Base-by-base conservation (phyloP, 83 land plant species). In the Picea engelmannii region DNA sequence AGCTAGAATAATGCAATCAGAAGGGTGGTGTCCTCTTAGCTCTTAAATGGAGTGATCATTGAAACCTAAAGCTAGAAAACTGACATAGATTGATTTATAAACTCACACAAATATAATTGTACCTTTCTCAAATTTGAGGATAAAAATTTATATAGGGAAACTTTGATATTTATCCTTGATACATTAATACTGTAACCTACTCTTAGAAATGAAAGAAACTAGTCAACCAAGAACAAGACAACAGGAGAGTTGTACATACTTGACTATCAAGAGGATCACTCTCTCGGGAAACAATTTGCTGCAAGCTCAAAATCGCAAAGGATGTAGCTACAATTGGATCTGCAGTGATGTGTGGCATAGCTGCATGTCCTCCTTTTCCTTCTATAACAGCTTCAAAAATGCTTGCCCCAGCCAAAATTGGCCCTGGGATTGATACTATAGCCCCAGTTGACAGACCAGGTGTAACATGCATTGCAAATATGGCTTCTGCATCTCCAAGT, bases 311-410 rank as follows among this genome's bases (percentile, higher is more conserved):
- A 17, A 94, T 84, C 4, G 86, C 84, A 18, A 87, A 83, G 58
- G 96, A 77, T n/a, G 90, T 87, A 5, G 93, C 93, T 13, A 92
- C 42, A 42, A 94, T 76, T 24, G 96, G 94, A 82, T 94, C 94
- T 63, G 63, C 63, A 16, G 84, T 49, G 12, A 79, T 16, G 55
- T 94, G 89, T 44, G 95, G 93, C 1, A 61, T 44, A 2, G 88
- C 91, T 62, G 91, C 94, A 84, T 92, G 93, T 12, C 95, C 95
- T n/a, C 95, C 95, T 66, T 75, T 84, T 21, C 95, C 92, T 40
- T 70, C 62, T 24, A 94, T 86, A 23, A 35, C 44, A 17, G 88
- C 93, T 44, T 82, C 66, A 69, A 94, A 94, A 16, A 74, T 55
- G 16, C 90, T 87, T 5, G 83, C 62, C 13, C 87, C 95, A 12